These are phyloP conservation scores for Nitzschia putrida DNA, from an alignment of 108 stramenopile species.

Conservation along the genomic window DNA sequence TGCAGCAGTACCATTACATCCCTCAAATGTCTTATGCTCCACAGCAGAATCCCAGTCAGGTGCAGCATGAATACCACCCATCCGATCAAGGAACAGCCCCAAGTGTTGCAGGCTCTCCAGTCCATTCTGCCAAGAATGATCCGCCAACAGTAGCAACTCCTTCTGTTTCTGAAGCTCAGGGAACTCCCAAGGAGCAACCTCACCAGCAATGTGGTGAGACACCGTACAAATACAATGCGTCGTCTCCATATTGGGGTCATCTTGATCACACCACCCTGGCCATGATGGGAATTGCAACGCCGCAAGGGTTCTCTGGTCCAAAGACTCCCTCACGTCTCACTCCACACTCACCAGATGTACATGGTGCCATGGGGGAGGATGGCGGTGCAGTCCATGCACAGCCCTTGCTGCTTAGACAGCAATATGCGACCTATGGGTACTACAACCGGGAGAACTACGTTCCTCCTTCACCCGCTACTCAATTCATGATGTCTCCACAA, in stretches of 20 bases:
- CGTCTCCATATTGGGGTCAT: conserved; percentile 63
- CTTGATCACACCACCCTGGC: conserved; percentile 47
- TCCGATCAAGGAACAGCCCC: background rate
- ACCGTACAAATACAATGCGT: conserved; percentile 36
- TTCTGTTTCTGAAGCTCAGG: background rate
- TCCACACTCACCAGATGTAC: conserved; percentile 13
- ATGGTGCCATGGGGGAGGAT: conserved; percentile 5
- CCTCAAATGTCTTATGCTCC: conserved; percentile 10
- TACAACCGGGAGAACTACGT: conserved; percentile 42
- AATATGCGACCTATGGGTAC: conserved; percentile 36
- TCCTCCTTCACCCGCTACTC: conserved; percentile 64
- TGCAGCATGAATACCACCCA: background rate
- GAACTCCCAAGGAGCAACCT: too few relatives aligned
- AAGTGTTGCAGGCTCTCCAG: background rate
- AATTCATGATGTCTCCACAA: conserved; percentile 61
- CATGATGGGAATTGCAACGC: conserved; percentile 51
- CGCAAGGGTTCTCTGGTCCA: conserved; percentile 23
- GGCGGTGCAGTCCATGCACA: conserved; percentile 33
- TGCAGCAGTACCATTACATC: conserved; percentile 28
- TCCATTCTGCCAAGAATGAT: background rate
- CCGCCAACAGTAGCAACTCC: conserved; percentile 2
- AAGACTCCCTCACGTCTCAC: conserved; percentile 25
- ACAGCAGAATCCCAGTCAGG: background rate
- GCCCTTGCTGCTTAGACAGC: conserved; percentile 39
- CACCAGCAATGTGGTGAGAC: background rate